Conservation (phyloP, 2,329 filamentous ascomycete genomes). For the Cordyceps farinosa region DNA sequence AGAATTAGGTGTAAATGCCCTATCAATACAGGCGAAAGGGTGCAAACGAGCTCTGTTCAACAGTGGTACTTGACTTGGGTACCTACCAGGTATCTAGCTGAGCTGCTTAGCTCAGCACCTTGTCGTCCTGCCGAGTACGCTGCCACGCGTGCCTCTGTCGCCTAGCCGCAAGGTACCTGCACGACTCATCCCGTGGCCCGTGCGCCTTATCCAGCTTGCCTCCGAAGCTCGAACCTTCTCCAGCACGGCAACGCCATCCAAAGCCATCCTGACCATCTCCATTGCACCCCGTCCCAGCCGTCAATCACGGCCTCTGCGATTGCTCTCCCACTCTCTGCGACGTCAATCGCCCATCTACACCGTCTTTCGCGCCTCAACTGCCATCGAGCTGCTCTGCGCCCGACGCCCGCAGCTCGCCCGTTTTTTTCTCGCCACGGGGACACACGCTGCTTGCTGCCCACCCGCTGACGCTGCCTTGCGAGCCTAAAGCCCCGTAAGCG, state of each 20-base stretch:
- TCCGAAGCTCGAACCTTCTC: conserved; percentile 18
- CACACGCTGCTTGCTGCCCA: conserved; percentile 1
- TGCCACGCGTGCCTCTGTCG: conserved; percentile 17
- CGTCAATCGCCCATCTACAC: conserved; percentile 4
- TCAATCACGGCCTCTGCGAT: conserved; percentile 17
- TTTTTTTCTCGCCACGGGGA: conserved; percentile 12
- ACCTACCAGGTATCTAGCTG: too few relatives aligned
- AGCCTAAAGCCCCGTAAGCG: conserved; percentile 17
- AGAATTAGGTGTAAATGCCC: neutral
- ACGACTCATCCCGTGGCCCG: conserved; percentile 12
- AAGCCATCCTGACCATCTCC: conserved; percentile 3
- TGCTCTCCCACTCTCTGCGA: conserved; percentile 19
- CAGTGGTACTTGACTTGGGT: too few relatives aligned
- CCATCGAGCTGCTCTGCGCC: neutral
- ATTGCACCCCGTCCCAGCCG: conserved; percentile 3
- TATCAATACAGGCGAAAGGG: neutral
- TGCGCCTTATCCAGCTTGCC: conserved; percentile 6
- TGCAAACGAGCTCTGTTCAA: too few relatives aligned
- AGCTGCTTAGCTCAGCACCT: conserved; percentile 13
- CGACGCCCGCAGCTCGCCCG: neutral
- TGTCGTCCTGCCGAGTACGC: neutral
- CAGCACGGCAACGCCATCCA: conserved; percentile 13
- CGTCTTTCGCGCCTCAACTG: neutral
- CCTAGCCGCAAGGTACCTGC: conserved; percentile 9
- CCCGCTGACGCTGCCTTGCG: conserved; percentile 14